Percentiles rank a stretch among this genome's conserved stretches.
Evolutionary conservation across 2,329 filamentous ascomycete genomes (phyloP).

Genomic region (Davidsoniella eucalypti): DNA sequence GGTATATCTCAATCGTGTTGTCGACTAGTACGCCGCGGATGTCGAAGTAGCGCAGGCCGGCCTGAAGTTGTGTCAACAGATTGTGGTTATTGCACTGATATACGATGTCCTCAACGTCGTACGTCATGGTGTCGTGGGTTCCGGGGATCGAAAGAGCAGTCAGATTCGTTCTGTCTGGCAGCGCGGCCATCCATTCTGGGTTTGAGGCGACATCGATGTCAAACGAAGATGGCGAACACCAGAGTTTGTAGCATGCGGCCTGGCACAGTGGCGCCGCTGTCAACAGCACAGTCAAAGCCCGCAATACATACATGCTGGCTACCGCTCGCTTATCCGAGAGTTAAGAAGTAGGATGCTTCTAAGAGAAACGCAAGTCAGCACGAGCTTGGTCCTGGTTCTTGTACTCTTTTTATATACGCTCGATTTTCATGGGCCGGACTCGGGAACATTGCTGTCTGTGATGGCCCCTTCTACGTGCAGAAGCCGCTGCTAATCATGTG

Average conservation of each 20-base stretch:
- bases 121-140: constrained; percentile 37
- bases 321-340: too few species aligned
- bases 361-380: too few species aligned
- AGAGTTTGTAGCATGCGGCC: constrained; percentile 18
- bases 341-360: too few species aligned
- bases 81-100: constrained; percentile 30
- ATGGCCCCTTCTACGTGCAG: too few species aligned
- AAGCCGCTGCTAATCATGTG: too few species aligned
- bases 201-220: constrained; percentile 21
- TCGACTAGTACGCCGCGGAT: constrained; percentile 28
- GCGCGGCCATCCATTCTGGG: constrained; percentile 26
- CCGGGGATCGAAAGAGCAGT: constrained; percentile 32
- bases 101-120: constrained; percentile 20
- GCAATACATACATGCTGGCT: too few species aligned
- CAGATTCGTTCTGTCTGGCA: constrained; percentile 25
- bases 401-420: too few species aligned
- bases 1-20: constrained; percentile 29
- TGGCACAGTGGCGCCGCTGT: too few species aligned
- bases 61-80: constrained; percentile 26
- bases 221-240: constrained; percentile 25
- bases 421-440: too few species aligned
- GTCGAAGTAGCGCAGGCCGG: constrained; percentile 33
- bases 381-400: too few species aligned
- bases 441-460: too few species aligned
- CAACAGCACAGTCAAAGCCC: too few species aligned